Evolutionary conservation across 345 rosid genomes (phyloP).

Genomic region (Mercurialis annua): DNA sequence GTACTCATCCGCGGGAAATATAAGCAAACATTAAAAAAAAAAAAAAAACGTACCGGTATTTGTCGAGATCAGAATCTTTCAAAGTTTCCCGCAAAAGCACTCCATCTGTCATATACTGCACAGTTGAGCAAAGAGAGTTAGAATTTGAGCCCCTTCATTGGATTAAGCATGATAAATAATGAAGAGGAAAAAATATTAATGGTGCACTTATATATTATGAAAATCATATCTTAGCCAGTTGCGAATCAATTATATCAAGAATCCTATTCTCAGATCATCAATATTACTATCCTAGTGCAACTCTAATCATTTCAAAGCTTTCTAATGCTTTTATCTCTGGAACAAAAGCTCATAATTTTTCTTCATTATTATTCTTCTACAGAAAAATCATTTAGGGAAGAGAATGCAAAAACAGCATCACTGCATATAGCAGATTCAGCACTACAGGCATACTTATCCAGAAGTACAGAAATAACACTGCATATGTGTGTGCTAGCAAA

Average conservation of each 20-base stretch:
- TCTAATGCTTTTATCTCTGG: not conserved
- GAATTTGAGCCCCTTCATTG: not conserved
- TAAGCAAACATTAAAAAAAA: not conserved
- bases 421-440: not conserved
- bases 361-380: not conserved
- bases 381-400: not conserved
- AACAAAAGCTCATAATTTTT: not conserved
- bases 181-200: not conserved
- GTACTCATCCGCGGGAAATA: not conserved
- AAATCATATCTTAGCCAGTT: not conserved
- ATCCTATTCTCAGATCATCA: not conserved
- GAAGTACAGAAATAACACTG: not conserved
- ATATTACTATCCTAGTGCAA: not conserved
- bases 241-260: not conserved
- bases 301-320: not conserved
- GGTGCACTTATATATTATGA: not conserved
- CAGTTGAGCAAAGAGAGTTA: conserved; percentile 14
- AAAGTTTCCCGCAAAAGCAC: conserved; percentile 94
- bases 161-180: not conserved
- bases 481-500: not conserved
- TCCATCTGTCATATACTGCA: conserved; percentile 98
- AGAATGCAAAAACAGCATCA: not conserved
- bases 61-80: conserved; percentile 95
- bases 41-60: conserved; percentile 59
- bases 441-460: not conserved